Conservation (phyloP, 768 basidiomycete genomes). For the Russula abietina region DNA sequence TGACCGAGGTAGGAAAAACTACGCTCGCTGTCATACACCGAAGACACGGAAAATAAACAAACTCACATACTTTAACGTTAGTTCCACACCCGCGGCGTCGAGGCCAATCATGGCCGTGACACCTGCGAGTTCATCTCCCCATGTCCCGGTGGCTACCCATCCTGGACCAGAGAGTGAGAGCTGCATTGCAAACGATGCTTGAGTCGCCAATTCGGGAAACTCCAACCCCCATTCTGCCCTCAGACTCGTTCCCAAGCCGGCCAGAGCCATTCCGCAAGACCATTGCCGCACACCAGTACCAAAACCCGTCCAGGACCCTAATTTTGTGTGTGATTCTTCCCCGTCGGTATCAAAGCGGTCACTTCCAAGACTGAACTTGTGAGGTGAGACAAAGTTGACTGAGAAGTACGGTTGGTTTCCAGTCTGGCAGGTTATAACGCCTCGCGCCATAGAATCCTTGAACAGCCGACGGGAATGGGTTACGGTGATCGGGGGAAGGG, state of each 20-base stretch:
- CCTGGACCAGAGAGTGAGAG: slow-evolving; percentile 42
- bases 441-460: slow-evolving; percentile 23
- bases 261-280: slow-evolving; percentile 45
- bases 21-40: slow-evolving; percentile 21
- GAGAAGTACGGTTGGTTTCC: slow-evolving; percentile 19
- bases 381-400: slow-evolving; percentile 18
- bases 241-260: slow-evolving; percentile 43
- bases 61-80: slow-evolving; percentile 51
- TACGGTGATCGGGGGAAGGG: slow-evolving; percentile 22
- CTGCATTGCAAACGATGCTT: slow-evolving; percentile 46
- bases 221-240: slow-evolving; percentile 47
- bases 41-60: slow-evolving; percentile 20
- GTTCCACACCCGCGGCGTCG: slow-evolving; percentile 42
- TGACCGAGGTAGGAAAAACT: slow-evolving; percentile 57
- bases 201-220: slow-evolving; percentile 50
- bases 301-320: slow-evolving; percentile 50
- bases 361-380: slow-evolving; percentile 5
- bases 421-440: slow-evolving; percentile 18
- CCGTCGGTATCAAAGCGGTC: slow-evolving; percentile 14
- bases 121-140: slow-evolving; percentile 42
- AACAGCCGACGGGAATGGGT: slow-evolving; percentile 25
- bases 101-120: slow-evolving; percentile 43
- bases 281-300: slow-evolving; percentile 42
- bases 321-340: slow-evolving; percentile 23
- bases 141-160: slow-evolving; percentile 42